Percentiles rank a stretch among this genome's conserved stretches.
These are phyloP conservation scores for Aspergillus coremiiformis DNA, from an alignment of 495 filamentous ascomycete species.

Conservation along the genomic window DNA sequence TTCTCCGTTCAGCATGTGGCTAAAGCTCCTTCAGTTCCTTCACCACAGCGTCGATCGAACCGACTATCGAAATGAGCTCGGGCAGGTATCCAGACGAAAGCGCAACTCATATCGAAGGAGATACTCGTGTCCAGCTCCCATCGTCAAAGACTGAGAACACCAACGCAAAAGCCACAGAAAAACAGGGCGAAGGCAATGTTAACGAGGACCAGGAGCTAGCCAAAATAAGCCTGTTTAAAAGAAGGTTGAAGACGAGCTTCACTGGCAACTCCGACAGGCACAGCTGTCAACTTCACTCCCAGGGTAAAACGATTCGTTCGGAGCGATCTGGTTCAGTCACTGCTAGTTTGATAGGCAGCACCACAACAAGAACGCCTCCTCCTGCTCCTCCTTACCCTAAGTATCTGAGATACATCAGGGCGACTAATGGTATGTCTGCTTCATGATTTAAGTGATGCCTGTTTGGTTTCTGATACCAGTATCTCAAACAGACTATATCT, in stretches of 20 bases:
- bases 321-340: conserved; percentile 3
- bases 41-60: not conserved
- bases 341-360: not conserved
- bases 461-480: not conserved
- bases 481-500: conserved; percentile 8
- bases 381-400: not conserved
- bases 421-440: conserved; percentile 9
- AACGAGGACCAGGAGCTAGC: not conserved
- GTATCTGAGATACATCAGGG: conserved; percentile 11
- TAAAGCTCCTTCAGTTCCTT: not conserved
- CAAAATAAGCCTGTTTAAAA: conserved; percentile 1
- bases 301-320: not conserved
- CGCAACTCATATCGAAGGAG: conserved; percentile 4
- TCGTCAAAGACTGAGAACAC: not conserved
- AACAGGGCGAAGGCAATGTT: not conserved
- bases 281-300: not conserved
- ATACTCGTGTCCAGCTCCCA: conserved; percentile 4
- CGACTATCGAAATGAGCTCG: not conserved
- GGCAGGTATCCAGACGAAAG: not conserved
- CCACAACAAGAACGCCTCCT: not conserved
- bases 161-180: not conserved
- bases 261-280: conserved; percentile 1
- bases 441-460: not conserved
- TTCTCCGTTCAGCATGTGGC: not conserved
- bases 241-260: conserved; percentile 3